A percentile compares a stretch with the other conserved stretches of the same genome.
Conservation (phyloP, 495 filamentous ascomycete genomes). For the Monascus purpureus region DNA sequence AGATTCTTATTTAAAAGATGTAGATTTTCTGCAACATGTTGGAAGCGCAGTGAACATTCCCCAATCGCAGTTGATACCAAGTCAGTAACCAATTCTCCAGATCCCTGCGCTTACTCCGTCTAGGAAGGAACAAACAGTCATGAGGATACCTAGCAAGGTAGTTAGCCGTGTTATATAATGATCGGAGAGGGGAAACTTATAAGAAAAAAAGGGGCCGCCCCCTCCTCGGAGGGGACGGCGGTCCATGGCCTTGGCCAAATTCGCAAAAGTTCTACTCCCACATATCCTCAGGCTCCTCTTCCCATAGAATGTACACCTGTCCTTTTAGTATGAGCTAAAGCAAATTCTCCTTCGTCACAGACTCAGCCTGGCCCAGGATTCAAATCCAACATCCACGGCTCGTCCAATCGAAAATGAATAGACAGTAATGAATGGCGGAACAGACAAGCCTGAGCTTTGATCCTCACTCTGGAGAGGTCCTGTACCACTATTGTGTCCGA, state of each 20-base stretch:
- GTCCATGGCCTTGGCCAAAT: slow-evolving; percentile 10
- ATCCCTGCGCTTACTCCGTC: no score
- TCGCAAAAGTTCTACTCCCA: slow-evolving; percentile 15
- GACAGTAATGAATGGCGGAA: slow-evolving; percentile 6
- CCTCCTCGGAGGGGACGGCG: slow-evolving; percentile 28
- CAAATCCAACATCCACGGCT: slow-evolving; percentile 1
- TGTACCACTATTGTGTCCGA: slow-evolving; percentile 13
- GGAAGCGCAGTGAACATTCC: no score
- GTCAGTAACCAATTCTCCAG: no score
- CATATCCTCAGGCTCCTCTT: slow-evolving; percentile 19
- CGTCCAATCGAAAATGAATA: slow-evolving; percentile 2
- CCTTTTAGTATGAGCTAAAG: slow-evolving; percentile 7
- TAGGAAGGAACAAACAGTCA: no score
- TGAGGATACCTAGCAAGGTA: slow-evolving; percentile 5
- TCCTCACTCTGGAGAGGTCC: slow-evolving; percentile 93
- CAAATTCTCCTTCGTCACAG: slow-evolving; percentile 21
- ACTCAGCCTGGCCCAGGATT: slow-evolving; percentile 1
- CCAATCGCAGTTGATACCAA: no score
- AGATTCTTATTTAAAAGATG: no score
- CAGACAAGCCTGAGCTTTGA: slow-evolving; percentile 95
- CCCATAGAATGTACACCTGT: slow-evolving; percentile 1
- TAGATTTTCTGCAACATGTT: no score
- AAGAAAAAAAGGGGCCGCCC: slow-evolving; percentile 44
- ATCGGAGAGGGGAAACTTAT: slow-evolving; percentile 40
- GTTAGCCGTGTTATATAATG: slow-evolving; percentile 13